phyloP scores from a whole-genome alignment of 2,329 filamentous ascomycete genomes.

The Talaromyces sp. region DNA sequence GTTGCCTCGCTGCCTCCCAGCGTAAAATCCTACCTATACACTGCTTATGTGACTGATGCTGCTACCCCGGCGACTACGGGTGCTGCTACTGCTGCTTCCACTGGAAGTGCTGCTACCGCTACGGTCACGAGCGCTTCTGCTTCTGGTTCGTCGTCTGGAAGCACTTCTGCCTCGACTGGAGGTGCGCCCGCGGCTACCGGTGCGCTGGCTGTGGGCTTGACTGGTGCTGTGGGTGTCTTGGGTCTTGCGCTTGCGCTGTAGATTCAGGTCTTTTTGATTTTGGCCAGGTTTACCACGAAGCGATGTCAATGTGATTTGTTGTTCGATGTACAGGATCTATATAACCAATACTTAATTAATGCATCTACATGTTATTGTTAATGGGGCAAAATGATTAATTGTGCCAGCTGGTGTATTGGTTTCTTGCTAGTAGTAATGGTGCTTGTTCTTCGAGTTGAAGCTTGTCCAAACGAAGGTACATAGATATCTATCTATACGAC shows the following conservation, averaged over 20 bases:
- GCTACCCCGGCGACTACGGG: background rate
- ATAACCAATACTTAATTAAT: background rate
- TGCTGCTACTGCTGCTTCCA: background rate
- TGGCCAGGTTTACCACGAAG: background rate
- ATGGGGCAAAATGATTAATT: too few relatives aligned
- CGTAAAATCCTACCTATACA: conserved; percentile 5
- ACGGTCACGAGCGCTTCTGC: conserved; percentile 6
- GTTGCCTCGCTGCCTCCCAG: conserved; percentile 3
- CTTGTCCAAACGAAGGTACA: background rate
- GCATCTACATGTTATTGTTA: background rate
- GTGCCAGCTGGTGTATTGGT: background rate
- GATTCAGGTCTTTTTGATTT: background rate
- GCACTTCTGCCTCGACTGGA: conserved; percentile 7
- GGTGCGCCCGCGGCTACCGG: conserved; percentile 17
- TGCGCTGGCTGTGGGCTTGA: conserved; percentile 14
- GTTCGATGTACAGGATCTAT: background rate
- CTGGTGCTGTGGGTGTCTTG: conserved; percentile 18
- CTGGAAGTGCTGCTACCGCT: background rate
- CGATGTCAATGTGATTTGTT: background rate
- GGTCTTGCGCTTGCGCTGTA: conserved; percentile 20
- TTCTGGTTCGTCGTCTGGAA: conserved; percentile 6
- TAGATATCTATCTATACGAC: background rate
- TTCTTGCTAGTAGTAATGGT: background rate
- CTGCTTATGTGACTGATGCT: background rate
- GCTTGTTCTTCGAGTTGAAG: background rate